Evolutionary conservation across 2,329 filamentous ascomycete species (phyloP).

Genomic region (Trichoderma afroharzianum): DNA sequence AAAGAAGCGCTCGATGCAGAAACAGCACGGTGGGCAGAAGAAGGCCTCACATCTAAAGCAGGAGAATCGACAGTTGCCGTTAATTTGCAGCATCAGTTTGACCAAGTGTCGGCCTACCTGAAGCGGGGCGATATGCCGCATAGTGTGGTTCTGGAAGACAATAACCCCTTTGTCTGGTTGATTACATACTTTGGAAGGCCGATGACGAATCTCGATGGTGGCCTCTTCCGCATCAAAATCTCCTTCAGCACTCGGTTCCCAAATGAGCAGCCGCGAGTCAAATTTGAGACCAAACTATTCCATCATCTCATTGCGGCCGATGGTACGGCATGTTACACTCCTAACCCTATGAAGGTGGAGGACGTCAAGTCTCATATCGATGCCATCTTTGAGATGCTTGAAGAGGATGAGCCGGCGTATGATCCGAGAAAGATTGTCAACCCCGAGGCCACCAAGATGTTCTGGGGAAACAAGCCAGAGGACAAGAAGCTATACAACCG

Average conservation of each 20-base stretch:
- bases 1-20: slow-evolving; percentile 70
- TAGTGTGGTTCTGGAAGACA: slow-evolving; percentile 70
- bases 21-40: slow-evolving; percentile 63
- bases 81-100: slow-evolving; percentile 78
- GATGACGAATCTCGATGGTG: slow-evolving; percentile 90
- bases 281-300: slow-evolving; percentile 76
- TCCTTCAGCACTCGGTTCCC: slow-evolving; percentile 82
- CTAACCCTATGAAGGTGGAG: slow-evolving; percentile 57
- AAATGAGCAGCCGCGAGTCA: slow-evolving; percentile 79
- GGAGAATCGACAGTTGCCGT: slow-evolving; percentile 73
- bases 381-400: slow-evolving; percentile 74
- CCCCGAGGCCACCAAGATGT: slow-evolving; percentile 78
- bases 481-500: slow-evolving; percentile 84
- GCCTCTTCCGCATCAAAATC: slow-evolving; percentile 78
- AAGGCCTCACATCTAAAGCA: slow-evolving; percentile 60
- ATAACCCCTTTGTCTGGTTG: slow-evolving; percentile 85
- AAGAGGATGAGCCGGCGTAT: slow-evolving; percentile 83
- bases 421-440: slow-evolving; percentile 87
- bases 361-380: slow-evolving; percentile 82
- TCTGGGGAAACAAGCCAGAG: slow-evolving; percentile 70
- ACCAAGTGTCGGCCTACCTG: slow-evolving; percentile 74
- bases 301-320: slow-evolving; percentile 81
- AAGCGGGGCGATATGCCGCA: slow-evolving; percentile 68
- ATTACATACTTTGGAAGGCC: slow-evolving; percentile 87
- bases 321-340: slow-evolving; percentile 80